Evolutionary conservation across 148 eudicot species (phyloP), one percentile per base, ranked within the genome.

Genomic region (Fagopyrum homotropicum): DNA sequence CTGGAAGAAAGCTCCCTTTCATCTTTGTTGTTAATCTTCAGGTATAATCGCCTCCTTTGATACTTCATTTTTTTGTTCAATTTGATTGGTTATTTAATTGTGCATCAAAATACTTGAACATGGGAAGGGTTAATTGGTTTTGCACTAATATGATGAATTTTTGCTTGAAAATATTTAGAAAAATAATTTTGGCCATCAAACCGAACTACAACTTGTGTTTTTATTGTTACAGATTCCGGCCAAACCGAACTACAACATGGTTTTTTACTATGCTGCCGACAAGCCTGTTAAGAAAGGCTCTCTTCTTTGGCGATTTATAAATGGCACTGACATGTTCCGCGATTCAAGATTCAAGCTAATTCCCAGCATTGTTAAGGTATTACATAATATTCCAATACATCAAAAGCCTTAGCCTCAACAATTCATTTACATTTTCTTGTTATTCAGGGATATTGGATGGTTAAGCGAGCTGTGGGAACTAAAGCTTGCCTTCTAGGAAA

Each of bases 381-480:
- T 74, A 59, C 4, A 10, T 10, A 29, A 26, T 29, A 30, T 63
- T 63, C n/a, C 6, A 63, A 29, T 30, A 29, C 46, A 12, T 0
- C 46, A 12, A 35, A 30, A 12, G 17, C 61, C 9, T 73, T 56
- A 12, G 3, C 5, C 70, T 64, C 17, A 5, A 40, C 70, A 64
- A 30, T 64, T 64, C 70, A 64, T 64, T 64, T 64, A 17, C 45
- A 64, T 30, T 26, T 43, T 14, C 64, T 17, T 49, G 9, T 9
- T 12, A 59, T 75, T 46, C 82, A 96, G 99, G 99, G 99, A 47
- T 96, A 96, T 80, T 96, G 99, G 98, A 96, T 96, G 99, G 99
- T 96, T 22, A 96, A 96, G 80, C 99, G 98, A 80, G 99, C 99
- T 2, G 99, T 96, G 79, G 99, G 99, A 75, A 79, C 93, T 68